Evolutionary conservation across 108 stramenopile genomes (phyloP).

Genomic region (Cylindrotheca closterium): DNA sequence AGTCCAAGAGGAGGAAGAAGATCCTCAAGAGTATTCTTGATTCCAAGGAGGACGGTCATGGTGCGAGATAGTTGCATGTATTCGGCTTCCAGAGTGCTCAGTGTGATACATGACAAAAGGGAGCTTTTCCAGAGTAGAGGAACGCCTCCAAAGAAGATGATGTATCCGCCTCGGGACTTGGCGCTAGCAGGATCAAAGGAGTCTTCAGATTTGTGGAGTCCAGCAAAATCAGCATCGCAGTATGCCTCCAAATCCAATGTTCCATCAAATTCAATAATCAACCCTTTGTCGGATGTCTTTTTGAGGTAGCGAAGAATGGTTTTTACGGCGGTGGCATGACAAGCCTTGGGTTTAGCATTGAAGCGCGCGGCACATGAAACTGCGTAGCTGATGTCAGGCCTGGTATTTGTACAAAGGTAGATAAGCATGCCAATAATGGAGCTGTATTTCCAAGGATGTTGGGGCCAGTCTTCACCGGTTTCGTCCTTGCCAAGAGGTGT

Average conservation of each 20-base stretch:
- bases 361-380: background rate
- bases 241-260: background rate
- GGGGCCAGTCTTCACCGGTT: too few relatives aligned
- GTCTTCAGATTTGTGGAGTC: background rate
- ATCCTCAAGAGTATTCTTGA: background rate
- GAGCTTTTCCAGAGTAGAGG: background rate
- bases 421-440: background rate
- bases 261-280: background rate
- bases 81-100: background rate
- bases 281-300: too few relatives aligned
- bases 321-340: background rate
- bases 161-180: too few relatives aligned
- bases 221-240: too few relatives aligned
- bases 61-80: background rate
- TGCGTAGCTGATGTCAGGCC: background rate
- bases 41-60: background rate
- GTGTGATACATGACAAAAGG: background rate
- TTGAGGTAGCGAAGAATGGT: background rate
- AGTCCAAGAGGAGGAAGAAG: too few relatives aligned
- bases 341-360: background rate
- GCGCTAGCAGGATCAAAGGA: background rate
- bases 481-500: conserved; percentile 36
- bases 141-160: background rate
- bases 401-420: background rate
- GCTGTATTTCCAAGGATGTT: too few relatives aligned